Evolutionary conservation across 164 flowering plant species (phyloP).

Genomic region (Stephania japonica): DNA sequence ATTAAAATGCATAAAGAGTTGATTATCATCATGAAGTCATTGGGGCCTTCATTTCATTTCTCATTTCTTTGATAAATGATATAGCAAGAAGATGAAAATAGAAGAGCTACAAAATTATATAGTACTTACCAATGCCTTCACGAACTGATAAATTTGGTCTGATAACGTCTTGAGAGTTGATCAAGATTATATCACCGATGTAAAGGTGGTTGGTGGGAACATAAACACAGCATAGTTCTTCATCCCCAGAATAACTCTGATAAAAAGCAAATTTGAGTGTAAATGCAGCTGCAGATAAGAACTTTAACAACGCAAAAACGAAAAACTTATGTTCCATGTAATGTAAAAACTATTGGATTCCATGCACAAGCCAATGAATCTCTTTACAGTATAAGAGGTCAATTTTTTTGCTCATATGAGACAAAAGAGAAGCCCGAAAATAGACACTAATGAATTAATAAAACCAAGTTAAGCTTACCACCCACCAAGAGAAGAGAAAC

Average conservation of each 20-base stretch:
- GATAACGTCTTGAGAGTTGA: slow-evolving; percentile 60
- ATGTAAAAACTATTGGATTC: background rate
- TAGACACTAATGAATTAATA: background rate
- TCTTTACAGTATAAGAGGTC: background rate
- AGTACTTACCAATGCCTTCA: slow-evolving; percentile 66
- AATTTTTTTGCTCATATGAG: background rate
- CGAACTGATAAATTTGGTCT: slow-evolving; percentile 73
- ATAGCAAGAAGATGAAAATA: background rate
- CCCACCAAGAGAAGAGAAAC: background rate
- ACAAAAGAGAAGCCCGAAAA: background rate
- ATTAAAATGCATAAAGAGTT: too few relatives aligned
- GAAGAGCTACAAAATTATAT: background rate
- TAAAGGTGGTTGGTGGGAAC: slow-evolving; percentile 83
- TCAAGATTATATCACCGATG: slow-evolving; percentile 64
- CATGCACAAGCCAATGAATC: background rate
- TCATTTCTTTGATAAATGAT: too few relatives aligned
- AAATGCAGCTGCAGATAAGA: background rate
- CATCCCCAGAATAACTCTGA: slow-evolving; percentile 59
- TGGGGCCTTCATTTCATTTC: background rate
- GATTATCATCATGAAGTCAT: too few relatives aligned
- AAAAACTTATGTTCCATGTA: background rate
- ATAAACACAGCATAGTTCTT: slow-evolving; percentile 70
- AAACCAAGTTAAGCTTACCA: background rate
- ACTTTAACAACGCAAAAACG: background rate
- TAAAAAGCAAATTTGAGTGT: background rate